Base-by-base conservation (phyloP, 2,329 filamentous ascomycete genomes). In the Dothiorella sarmentorum region DNA sequence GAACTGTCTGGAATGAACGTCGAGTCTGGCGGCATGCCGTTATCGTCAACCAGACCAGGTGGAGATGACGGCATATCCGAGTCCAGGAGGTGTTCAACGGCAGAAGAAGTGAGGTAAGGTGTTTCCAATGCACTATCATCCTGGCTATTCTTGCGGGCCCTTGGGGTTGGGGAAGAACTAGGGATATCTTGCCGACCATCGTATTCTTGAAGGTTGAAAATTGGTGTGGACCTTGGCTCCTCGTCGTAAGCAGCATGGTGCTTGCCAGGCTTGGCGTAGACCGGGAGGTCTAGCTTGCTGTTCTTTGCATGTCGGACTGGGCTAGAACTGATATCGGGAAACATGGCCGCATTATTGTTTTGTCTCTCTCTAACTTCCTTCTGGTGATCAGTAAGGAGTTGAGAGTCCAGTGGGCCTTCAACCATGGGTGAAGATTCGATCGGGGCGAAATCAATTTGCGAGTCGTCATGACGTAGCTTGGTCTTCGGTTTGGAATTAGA, bases 351-450 rank as follows among this genome's bases (percentile, higher is more conserved):
- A 62, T 88, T 85, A 7, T 73, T 73, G 44, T 80, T 80, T 68
- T 95, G 90, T 51, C 87, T 81, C 65, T 90, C 85, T 44, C 85
- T 83, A 40, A 93, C 85, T 66, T 96, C 90, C 66, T 82, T 87
- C 69, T 96, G 91, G 42, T 85, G 83, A 33, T 92, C 89, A 0
- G 91, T 96, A 49, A 96, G 76, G 17, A 86, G 74, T 65, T 94
- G 90, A 0, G 88, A 90, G 58, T 90, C 86, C 2, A 80, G 68
- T 3, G 68, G 64, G 18, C 70, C 69, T 0, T 71, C 73, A 13
- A 75, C 72, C 4, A 79, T 74, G 3, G 80, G 75, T 0, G 86
- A 84, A 11, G 85, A 84, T 27, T 83, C 81, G 45, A 93, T 87
- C 0, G 84, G 76, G 2, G 87, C 84, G 66, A 94, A 94, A 42